phyloP scores from a whole-genome alignment of 305 asterid species.

The Rubia balearica region DNA sequence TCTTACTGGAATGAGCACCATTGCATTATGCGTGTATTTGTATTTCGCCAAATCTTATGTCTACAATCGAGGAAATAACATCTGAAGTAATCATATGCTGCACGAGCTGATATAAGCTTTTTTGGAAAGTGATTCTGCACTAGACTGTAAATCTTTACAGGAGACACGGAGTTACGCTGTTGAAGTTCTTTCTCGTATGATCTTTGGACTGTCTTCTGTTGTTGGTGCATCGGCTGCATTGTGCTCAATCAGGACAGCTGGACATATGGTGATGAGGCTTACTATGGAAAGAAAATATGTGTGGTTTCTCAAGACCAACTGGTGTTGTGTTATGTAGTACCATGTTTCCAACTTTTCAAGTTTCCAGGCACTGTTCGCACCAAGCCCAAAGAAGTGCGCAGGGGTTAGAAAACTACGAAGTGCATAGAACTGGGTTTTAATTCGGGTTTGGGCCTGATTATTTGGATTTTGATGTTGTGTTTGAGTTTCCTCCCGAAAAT shows the following conservation, averaged over 20 bases:
- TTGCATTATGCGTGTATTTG: constrained; percentile 20
- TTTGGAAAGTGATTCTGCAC: background rate
- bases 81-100: background rate
- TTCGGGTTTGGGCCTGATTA: too few species aligned
- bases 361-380: too few species aligned
- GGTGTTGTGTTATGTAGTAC: background rate
- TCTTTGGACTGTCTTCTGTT: background rate
- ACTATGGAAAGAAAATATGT: background rate
- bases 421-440: too few species aligned
- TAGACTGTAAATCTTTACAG: background rate
- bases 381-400: too few species aligned
- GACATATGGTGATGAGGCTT: background rate
- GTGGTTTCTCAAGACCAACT: background rate
- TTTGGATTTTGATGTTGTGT: too few species aligned
- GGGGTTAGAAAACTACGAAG: too few species aligned
- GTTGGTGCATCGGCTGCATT: background rate
- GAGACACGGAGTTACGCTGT: background rate
- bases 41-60: constrained; percentile 6
- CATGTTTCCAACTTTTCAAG: background rate
- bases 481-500: too few species aligned
- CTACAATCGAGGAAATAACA: constrained; percentile 1
- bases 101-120: background rate
- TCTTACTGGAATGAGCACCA: constrained; percentile 33
- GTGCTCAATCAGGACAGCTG: background rate
- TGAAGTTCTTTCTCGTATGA: background rate